Evolutionary conservation across 1,284 basidiomycete genomes (phyloP), one percentile per base, ranked within the genome.

Genomic region (Bjerkandera adusta): DNA sequence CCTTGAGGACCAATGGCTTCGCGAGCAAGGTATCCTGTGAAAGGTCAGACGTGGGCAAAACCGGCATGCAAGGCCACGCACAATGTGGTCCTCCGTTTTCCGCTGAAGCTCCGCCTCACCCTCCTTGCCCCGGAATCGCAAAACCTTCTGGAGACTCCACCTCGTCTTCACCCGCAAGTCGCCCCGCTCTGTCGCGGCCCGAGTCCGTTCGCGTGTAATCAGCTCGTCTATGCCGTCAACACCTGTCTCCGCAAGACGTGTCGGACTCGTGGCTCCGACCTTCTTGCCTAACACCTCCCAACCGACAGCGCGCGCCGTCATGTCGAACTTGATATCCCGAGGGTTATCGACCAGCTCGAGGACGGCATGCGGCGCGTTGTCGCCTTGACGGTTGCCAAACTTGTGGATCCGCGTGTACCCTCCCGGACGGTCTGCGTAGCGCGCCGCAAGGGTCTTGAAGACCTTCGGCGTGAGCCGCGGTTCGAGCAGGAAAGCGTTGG

Each of bases 361-460:
- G 48, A 99, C 81, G 3, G 96, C 96, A 53, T 87, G 79, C 1
- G 93, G 92, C 24, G 97, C 97, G 63, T 97, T 91, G 73, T 99
- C 97, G 20, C 95, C 94, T 47, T 73, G 76, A 15, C 96, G 81
- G 64, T 88, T 81, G 32, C 96, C 97, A 56, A 85, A 90, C 62
- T 88, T 91, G 65, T 93, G 86, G 53, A 99, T 86, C 21, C 97
- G 84, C 5, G 97, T 99, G 72, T 98, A 99, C 5, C 97, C 97
- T 8, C 97, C 97, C 4, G 86, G 85, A 4, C 97, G 81, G 16
- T 77, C 63, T 1, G 81, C 77, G 68, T 98, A 99, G 36, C 97
- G 86, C 54, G 81, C 64, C 0, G 92, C 83, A 46, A 97, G 84
- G 5, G 81, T 79, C 8, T 75, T 75, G 63, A 97, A 94, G 18